Percentiles rank a stretch among this genome's conserved stretches.
These are phyloP conservation scores for Euphorbia celastroides DNA, from an alignment of 441 rosid genomes.

Conservation along the genomic window DNA sequence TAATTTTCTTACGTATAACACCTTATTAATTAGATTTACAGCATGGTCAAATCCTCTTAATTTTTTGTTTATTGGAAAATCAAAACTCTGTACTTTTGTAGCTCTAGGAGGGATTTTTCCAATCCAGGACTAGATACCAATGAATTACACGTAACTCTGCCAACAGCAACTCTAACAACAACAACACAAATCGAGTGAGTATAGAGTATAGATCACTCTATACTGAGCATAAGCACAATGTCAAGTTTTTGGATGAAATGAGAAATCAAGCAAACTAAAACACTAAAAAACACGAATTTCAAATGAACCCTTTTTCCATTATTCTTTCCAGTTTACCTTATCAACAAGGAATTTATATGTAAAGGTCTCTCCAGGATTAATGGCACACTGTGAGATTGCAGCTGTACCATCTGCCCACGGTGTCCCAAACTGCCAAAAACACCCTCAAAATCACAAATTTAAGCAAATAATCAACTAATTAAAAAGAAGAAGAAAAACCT, in stretches of 20 bases:
- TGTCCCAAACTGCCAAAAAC: slow-evolving; percentile 41
- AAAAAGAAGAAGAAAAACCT: slow-evolving; percentile 67
- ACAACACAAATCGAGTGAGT: too few relatives aligned
- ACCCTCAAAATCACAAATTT: not conserved
- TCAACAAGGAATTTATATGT: slow-evolving; percentile 65
- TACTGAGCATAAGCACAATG: too few relatives aligned
- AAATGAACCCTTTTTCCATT: not conserved
- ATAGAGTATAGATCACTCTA: too few relatives aligned
- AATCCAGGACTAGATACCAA: too few relatives aligned
- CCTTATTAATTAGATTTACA: too few relatives aligned
- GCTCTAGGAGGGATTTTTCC: too few relatives aligned
- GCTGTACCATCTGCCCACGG: slow-evolving; percentile 98
- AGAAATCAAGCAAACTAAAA: not conserved
- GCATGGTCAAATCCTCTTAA: too few relatives aligned
- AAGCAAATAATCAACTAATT: slow-evolving; percentile 35
- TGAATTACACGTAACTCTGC: too few relatives aligned
- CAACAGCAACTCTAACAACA: too few relatives aligned
- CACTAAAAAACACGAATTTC: not conserved
- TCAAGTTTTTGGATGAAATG: not conserved
- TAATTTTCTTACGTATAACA: too few relatives aligned
- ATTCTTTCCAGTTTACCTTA: slow-evolving; percentile 25
- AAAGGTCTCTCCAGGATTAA: slow-evolving; percentile 76
- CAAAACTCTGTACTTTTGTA: too few relatives aligned
- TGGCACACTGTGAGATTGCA: slow-evolving; percentile 70
- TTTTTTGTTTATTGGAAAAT: too few relatives aligned